Conservation (phyloP, 345 rosid genomes). For the Salix brachista region DNA sequence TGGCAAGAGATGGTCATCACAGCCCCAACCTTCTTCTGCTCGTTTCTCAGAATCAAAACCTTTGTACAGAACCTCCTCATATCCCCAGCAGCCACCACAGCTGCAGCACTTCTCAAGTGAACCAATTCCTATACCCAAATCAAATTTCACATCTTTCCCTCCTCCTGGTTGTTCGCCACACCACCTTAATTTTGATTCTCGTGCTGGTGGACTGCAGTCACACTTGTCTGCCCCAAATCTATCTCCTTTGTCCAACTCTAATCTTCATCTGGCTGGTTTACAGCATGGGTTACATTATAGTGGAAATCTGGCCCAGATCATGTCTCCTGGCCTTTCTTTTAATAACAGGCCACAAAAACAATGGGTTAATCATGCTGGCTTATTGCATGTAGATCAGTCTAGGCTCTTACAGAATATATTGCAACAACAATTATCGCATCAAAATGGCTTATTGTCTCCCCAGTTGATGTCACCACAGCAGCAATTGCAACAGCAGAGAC, state of each 20-base stretch:
- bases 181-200: constrained; percentile 50
- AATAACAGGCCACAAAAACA: constrained; percentile 65
- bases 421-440: constrained; percentile 68
- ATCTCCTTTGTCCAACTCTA: constrained; percentile 58
- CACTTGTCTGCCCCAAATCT: constrained; percentile 54
- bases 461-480: constrained; percentile 62
- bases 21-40: constrained; percentile 53
- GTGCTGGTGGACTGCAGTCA: constrained; percentile 46
- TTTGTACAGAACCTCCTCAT: constrained; percentile 80
- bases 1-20: constrained; percentile 77
- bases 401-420: constrained; percentile 53
- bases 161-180: constrained; percentile 68
- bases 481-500: constrained; percentile 50
- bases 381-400: constrained; percentile 65
- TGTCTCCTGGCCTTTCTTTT: constrained; percentile 65
- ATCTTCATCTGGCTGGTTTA: constrained; percentile 52
- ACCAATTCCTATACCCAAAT: constrained; percentile 59
- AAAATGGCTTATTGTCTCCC: constrained; percentile 56
- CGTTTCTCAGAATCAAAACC: constrained; percentile 51
- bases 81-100: constrained; percentile 67
- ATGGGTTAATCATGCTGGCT: constrained; percentile 70
- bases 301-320: constrained; percentile 56
- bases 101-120: constrained; percentile 65
- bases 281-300: constrained; percentile 60
- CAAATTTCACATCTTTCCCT: constrained; percentile 76